Evolutionary conservation across 2,329 filamentous ascomycete genomes (phyloP).

Genomic region (Diaporthe velutina): DNA sequence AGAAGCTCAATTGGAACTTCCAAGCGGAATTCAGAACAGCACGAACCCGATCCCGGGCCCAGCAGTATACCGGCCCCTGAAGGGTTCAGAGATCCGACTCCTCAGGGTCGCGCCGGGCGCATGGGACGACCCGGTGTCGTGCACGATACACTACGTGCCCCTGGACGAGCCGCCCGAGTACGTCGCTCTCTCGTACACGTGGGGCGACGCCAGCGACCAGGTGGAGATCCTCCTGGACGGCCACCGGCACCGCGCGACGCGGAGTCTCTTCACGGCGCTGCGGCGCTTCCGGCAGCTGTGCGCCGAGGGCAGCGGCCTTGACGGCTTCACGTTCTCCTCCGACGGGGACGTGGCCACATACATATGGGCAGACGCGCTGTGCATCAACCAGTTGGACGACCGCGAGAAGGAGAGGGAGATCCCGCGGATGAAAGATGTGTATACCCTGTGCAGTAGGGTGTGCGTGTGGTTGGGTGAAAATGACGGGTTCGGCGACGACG

Average conservation of each 20-base stretch:
- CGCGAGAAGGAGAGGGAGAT: background rate
- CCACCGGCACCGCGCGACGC: background rate
- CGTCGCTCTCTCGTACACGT: background rate
- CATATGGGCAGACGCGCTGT: background rate
- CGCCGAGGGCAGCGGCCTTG: background rate
- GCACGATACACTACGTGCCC: background rate
- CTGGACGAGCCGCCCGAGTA: background rate
- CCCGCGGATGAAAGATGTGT: background rate
- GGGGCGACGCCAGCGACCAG: background rate
- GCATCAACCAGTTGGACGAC: background rate
- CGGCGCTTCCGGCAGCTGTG: background rate
- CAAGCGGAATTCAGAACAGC: too few relatives aligned
- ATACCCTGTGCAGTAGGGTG: background rate
- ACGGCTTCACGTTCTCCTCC: background rate
- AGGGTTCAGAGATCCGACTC: background rate
- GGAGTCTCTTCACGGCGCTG: background rate
- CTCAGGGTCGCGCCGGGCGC: background rate
- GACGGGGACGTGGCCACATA: background rate
- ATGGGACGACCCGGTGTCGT: background rate
- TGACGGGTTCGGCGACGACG: background rate
- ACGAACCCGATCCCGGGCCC: too few relatives aligned
- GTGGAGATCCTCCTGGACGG: background rate
- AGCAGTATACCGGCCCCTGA: background rate
- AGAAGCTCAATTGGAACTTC: background rate
- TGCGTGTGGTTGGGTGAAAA: background rate